A percentile compares a stretch with the other conserved stretches of the same genome.
These are phyloP conservation scores for Ceriops decandra DNA, from an alignment of 345 rosid genomes.

Conservation along the genomic window DNA sequence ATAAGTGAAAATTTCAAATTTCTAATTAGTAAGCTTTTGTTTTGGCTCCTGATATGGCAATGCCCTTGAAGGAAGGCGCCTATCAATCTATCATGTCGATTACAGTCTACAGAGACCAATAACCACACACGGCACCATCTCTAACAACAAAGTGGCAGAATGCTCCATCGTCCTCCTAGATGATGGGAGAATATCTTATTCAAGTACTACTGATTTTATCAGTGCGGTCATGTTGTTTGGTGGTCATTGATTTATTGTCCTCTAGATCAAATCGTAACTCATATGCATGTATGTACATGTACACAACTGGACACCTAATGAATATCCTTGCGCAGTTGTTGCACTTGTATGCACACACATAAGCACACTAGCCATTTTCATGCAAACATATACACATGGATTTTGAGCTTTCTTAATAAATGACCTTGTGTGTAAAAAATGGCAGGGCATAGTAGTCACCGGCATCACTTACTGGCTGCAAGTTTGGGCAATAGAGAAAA, in stretches of 20 bases:
- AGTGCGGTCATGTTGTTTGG: no score
- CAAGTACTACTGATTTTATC: neutral
- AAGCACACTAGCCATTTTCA: neutral
- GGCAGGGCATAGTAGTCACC: slow-evolving; percentile 69
- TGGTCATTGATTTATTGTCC: no score
- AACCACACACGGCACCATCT: neutral
- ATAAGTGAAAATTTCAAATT: no score
- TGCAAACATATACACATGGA: neutral
- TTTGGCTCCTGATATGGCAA: no score
- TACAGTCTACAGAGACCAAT: neutral
- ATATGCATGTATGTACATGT: no score
- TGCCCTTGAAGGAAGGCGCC: neutral
- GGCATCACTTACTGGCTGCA: slow-evolving; percentile 79
- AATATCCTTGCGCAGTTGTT: no score
- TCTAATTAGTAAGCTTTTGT: no score
- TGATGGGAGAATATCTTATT: neutral
- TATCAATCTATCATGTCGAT: neutral
- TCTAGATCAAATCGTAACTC: no score
- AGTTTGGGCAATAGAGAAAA: slow-evolving; percentile 83
- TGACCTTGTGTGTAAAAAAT: neutral
- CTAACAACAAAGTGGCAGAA: neutral
- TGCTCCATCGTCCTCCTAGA: neutral
- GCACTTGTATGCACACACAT: no score
- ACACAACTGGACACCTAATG: no score
- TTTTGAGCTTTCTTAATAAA: neutral